Percentiles rank a stretch among this genome's conserved stretches.
These are phyloP conservation scores for Fusarium pininemorale DNA, from an alignment of 2,329 filamentous ascomycete genomes.

Conservation along the genomic window DNA sequence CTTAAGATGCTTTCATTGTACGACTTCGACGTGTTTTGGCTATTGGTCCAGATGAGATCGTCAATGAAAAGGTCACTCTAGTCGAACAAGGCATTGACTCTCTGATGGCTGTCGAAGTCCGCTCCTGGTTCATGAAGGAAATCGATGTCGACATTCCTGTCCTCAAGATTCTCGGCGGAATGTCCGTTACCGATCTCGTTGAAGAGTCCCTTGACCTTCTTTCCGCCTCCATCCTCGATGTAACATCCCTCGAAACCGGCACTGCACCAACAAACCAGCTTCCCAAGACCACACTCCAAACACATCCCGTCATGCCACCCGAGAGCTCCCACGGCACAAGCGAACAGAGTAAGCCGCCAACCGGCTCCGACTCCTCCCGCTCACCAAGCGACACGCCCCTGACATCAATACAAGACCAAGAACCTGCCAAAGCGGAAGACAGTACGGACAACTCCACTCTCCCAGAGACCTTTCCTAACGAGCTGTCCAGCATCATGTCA, in stretches of 20 bases:
- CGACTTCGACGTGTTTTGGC: not conserved
- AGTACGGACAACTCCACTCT: not conserved
- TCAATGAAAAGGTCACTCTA: not conserved
- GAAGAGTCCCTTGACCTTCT: not conserved
- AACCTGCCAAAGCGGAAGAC: not conserved
- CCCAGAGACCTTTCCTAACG: not conserved
- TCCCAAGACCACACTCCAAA: not conserved
- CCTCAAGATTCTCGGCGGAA: slow-evolving; percentile 47
- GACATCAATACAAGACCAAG: not conserved
- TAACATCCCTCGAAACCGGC: not conserved
- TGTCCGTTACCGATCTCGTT: not conserved
- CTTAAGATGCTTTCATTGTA: rapidly evolving
- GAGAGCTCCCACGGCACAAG: not conserved
- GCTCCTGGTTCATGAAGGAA: slow-evolving; percentile 60
- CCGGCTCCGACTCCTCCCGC: not conserved
- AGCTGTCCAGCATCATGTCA: slow-evolving; percentile 44
- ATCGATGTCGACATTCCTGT: slow-evolving; percentile 56
- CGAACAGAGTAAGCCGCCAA: not conserved
- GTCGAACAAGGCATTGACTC: not conserved
- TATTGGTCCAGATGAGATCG: not conserved
- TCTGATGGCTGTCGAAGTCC: slow-evolving; percentile 42
- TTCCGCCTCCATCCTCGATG: not conserved
- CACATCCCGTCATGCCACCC: not conserved
- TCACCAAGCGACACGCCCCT: not conserved
- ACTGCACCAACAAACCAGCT: not conserved